These are phyloP conservation scores for Podila epicladia DNA, from an alignment of 192 early-diverging fungal genomes.

Conservation along the genomic window DNA sequence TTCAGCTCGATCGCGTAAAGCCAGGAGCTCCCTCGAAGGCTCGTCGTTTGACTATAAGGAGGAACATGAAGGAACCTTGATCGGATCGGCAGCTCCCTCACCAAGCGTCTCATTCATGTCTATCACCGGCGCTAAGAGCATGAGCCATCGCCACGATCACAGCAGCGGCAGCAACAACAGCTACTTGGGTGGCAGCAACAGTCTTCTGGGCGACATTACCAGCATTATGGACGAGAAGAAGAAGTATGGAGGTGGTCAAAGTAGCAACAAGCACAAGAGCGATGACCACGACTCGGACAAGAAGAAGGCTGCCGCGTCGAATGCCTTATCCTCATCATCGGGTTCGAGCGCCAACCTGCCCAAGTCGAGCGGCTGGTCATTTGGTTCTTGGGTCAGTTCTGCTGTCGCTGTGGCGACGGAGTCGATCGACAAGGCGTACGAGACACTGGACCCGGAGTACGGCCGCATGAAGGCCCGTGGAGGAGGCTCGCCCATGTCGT, in stretches of 20 bases:
- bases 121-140: constrained; percentile 11
- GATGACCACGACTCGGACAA: constrained; percentile 6
- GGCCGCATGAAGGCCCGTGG: constrained; percentile 27
- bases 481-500: not conserved
- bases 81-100: constrained; percentile 4
- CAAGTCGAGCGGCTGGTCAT: constrained; percentile 49
- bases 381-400: constrained; percentile 50
- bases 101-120: constrained; percentile 27
- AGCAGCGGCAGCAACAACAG: constrained; percentile 7
- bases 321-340: not conserved
- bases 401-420: constrained; percentile 40
- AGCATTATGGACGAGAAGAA: constrained; percentile 36
- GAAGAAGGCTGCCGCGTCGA: not conserved
- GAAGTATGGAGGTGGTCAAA: not conserved
- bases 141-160: constrained; percentile 48
- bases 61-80: constrained; percentile 7
- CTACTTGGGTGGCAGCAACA: constrained; percentile 1
- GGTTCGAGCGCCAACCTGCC: not conserved
- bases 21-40: constrained; percentile 17
- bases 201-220: constrained; percentile 39
- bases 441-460: constrained; percentile 45
- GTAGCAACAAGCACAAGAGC: not conserved
- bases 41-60: not conserved
- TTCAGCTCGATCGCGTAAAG: constrained; percentile 3
- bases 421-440: constrained; percentile 44